Conservation (phyloP, 208 protist species). For the Acanthamoeba castellanii region DNA sequence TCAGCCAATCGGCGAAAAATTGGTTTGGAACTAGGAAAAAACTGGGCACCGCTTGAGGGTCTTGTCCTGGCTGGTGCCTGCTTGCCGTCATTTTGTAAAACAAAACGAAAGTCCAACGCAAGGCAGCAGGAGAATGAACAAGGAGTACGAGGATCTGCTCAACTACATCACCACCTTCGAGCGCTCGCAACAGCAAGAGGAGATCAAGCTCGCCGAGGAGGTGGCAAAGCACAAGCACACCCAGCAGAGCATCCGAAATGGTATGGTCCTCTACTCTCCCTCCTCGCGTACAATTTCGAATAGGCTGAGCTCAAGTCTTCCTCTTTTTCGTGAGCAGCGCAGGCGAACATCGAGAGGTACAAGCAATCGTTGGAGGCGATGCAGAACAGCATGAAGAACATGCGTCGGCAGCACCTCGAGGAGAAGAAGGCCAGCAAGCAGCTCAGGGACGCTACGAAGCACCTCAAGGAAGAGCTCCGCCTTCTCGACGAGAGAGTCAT, state of each 20-base stretch:
- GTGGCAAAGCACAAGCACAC: slow-evolving; percentile 38
- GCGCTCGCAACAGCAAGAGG: slow-evolving; percentile 25
- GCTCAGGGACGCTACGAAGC: neutral
- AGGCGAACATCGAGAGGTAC: neutral
- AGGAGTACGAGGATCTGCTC: slow-evolving; percentile 51
- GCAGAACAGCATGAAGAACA: neutral
- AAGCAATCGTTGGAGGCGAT: slow-evolving; percentile 6
- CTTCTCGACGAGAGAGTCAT: neutral
- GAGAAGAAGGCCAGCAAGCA: slow-evolving; percentile 25
- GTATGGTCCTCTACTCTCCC: neutral
- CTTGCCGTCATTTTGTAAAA: too few relatives aligned
- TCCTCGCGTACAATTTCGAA: neutral
- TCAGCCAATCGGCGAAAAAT: too few relatives aligned
- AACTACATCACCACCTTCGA: slow-evolving; percentile 41
- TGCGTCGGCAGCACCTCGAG: neutral
- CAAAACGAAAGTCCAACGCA: too few relatives aligned
- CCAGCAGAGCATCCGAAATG: neutral
- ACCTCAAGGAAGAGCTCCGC: slow-evolving; percentile 5
- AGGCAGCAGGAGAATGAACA: neutral
- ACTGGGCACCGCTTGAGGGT: too few relatives aligned
- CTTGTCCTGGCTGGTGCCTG: too few relatives aligned
- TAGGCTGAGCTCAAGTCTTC: neutral
- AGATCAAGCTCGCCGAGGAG: slow-evolving; percentile 57
- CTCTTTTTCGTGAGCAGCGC: neutral
- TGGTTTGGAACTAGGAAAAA: too few relatives aligned